Conservation (phyloP, 2,329 filamentous ascomycete genomes). For the Aurifilum marmelostoma region DNA sequence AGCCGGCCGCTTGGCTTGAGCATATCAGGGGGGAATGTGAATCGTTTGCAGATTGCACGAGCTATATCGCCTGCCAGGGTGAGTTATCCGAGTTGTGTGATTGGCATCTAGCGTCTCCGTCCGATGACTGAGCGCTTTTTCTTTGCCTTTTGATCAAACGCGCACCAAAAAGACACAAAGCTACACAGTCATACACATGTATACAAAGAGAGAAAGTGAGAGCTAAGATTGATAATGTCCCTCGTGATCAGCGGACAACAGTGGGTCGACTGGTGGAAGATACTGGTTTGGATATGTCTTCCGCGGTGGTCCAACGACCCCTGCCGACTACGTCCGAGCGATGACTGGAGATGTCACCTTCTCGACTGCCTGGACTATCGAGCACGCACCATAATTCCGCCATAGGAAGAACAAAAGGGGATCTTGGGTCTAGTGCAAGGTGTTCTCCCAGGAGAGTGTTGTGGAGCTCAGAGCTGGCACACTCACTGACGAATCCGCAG, state of each 20-base stretch:
- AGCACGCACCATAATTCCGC: background rate
- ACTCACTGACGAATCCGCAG: background rate
- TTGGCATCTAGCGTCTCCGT: background rate
- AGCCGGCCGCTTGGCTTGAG: background rate
- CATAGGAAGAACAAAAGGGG: background rate
- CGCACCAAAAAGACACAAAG: background rate
- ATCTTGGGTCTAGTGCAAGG: background rate
- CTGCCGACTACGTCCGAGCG: background rate
- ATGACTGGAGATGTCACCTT: background rate
- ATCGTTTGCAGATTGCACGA: background rate
- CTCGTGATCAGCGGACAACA: background rate
- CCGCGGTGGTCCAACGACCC: background rate
- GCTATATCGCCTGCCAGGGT: background rate
- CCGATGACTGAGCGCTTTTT: background rate
- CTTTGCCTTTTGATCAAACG: too few species aligned
- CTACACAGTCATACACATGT: background rate
- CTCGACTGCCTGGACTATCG: background rate
- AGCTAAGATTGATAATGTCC: background rate
- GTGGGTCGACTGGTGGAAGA: background rate
- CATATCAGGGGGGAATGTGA: background rate
- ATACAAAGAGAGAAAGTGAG: background rate
- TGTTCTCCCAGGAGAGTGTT: background rate
- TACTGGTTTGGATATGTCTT: background rate
- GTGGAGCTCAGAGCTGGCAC: background rate
- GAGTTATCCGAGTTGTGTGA: background rate